Evolutionary conservation across 768 basidiomycete species (phyloP), one percentile per base, ranked within the genome.

Genomic region (Lactarius sanguifluus): DNA sequence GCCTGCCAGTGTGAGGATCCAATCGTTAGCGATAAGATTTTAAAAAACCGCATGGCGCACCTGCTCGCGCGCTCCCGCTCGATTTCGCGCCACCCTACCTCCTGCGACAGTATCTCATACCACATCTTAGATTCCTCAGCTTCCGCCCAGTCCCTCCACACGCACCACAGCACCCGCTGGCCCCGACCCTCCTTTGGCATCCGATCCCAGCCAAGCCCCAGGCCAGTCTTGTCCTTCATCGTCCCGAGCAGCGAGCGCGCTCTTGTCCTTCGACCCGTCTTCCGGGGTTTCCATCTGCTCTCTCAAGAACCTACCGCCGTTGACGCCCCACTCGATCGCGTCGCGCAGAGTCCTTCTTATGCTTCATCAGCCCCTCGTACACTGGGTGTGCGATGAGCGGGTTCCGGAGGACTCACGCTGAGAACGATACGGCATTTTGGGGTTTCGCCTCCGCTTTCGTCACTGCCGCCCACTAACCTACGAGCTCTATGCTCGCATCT

Each of bases 111-210:
- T 69, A 92, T 88, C 76, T 96, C 89, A 75, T 96, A 89, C 59
- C 86, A 82, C 45, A 96, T 98, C 69, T 85, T 83, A 76, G 92
- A 97, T 75, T 96, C 93, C 73, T 92, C 92, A 40, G 90, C 86
- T 74, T 97, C 96, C 40, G 82, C 83, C 94, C 95, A 98, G 74
- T 98, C 96, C 55, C 95, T 79, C 96, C 96, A 98, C 2, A 96
- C 90, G 64, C 95, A 91, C 76, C 85, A 85, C 58, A 98, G 77
- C 34, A 83, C 79, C 76, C 91, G 93, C 10, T 93, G 91, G 2
- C 94, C 96, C 34, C 88, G 79, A 20, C 89, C 90, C 65, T 89
- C 89, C 69, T 83, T 87, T 20, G 87, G 88, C 28, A 85, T 85
- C 20, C 87, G 81, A 6, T 87, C 89, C 84, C 88, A 90, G 10